These are phyloP conservation scores for Selaginella tamariscina DNA, from an alignment of 75 land plant genomes.

Conservation along the genomic window DNA sequence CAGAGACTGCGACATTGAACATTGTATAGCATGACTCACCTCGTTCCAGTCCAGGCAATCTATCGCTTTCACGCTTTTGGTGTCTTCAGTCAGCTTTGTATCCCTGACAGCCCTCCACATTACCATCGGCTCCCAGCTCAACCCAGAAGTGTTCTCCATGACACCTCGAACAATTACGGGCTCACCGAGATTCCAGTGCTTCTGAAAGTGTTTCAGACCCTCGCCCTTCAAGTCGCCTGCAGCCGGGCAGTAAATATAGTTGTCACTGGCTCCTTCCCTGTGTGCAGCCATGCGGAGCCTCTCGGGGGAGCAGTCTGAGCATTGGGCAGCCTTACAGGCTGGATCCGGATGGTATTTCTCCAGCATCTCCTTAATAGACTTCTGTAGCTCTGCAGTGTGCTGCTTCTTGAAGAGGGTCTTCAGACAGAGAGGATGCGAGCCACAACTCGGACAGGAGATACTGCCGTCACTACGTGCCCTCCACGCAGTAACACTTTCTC, in stretches of 20 bases:
- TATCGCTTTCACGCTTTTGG: conserved; percentile 48
- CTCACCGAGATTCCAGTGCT: conserved; percentile 64
- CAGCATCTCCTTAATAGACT: background rate
- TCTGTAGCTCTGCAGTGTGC: conserved; percentile 13
- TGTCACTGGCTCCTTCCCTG: background rate
- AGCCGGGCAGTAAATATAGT: background rate
- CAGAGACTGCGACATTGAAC: background rate
- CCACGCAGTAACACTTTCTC: conserved; percentile 7
- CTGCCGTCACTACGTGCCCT: conserved; percentile 21
- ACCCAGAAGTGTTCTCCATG: conserved; percentile 36
- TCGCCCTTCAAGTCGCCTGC: background rate
- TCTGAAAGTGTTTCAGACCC: conserved; percentile 35
- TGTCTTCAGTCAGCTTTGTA: conserved; percentile 25
- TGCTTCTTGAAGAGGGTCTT: conserved; percentile 19
- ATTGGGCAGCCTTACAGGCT: background rate
- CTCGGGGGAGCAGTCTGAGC: background rate
- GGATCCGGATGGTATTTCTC: background rate
- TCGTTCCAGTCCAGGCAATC: conserved; percentile 63
- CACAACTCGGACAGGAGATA: conserved; percentile 27
- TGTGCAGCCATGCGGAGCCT: background rate
- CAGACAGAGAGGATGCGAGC: conserved; percentile 10
- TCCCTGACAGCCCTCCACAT: conserved; percentile 85
- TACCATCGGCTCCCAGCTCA: conserved; percentile 97
- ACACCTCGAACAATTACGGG: conserved; percentile 68
- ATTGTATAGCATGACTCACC: conserved; percentile 29